Conservation (phyloP, 2,329 filamentous ascomycete genomes). For the Colletotrichum zoysiae region DNA sequence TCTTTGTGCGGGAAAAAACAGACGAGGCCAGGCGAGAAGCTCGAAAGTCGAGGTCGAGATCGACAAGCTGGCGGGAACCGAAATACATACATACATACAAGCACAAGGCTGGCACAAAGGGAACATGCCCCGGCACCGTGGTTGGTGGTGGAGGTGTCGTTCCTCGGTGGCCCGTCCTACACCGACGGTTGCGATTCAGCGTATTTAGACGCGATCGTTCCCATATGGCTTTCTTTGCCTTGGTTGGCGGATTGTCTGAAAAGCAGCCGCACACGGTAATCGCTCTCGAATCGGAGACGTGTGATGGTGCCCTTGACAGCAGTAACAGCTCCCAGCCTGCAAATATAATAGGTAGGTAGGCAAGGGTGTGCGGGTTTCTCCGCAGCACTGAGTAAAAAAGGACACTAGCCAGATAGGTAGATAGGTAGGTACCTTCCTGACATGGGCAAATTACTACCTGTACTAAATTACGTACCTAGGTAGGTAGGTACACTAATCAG, state of each 20-base stretch:
- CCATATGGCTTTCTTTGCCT: not conserved
- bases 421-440: too few species aligned
- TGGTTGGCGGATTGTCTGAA: not conserved
- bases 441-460: not conserved
- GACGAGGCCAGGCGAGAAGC: not conserved
- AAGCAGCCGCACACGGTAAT: not conserved
- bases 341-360: slow-evolving; percentile 8
- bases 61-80: not conserved
- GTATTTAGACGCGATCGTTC: not conserved
- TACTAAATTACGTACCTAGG: not conserved
- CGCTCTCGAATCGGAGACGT: not conserved
- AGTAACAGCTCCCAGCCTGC: not conserved
- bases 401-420: too few species aligned
- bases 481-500: not conserved
- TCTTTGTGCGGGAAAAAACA: slow-evolving; percentile 17
- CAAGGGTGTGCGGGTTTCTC: not conserved
- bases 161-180: not conserved
- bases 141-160: not conserved
- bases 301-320: not conserved
- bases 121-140: slow-evolving; percentile 2
- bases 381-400: not conserved
- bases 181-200: not conserved
- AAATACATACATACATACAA: too few species aligned
- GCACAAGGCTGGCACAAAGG: not conserved
- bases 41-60: slow-evolving; percentile 5